Conservation (phyloP, 441 rosid species). For the Flueggea neowawraea region DNA sequence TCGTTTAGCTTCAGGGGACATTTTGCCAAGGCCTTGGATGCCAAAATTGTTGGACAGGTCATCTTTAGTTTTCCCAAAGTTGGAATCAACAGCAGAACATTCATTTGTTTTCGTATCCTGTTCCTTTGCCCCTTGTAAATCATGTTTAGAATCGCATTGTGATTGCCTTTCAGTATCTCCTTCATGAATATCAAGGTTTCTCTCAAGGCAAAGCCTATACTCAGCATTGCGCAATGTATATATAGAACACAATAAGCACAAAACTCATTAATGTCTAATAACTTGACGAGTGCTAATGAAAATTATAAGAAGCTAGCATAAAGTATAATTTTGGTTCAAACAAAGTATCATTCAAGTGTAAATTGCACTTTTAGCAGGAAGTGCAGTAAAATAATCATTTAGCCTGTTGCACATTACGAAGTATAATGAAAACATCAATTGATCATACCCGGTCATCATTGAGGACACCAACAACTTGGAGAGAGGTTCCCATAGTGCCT, state of each 20-base stretch:
- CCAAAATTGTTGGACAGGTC: constrained; percentile 30
- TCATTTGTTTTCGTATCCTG: constrained; percentile 30
- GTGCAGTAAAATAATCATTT: no score
- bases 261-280: constrained; percentile 7
- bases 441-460: constrained; percentile 93
- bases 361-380: no score
- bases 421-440: background rate
- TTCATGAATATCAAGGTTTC: constrained; percentile 56
- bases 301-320: no score
- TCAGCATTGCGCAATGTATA: constrained; percentile 91
- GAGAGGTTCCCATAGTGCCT: constrained; percentile 91
- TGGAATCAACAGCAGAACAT: constrained; percentile 23
- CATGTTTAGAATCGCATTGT: constrained; percentile 29
- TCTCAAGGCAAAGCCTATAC: constrained; percentile 85
- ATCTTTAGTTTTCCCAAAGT: constrained; percentile 24
- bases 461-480: constrained; percentile 86
- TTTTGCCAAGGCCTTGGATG: constrained; percentile 47
- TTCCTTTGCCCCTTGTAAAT: constrained; percentile 30
- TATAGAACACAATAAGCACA: constrained; percentile 32
- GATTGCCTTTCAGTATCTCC: constrained; percentile 33
- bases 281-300: no score
- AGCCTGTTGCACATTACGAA: background rate
- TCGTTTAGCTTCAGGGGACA: constrained; percentile 64
- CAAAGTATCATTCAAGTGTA: no score
- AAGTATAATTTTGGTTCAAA: no score